Evolutionary conservation across 106 monocot genomes (phyloP).

Genomic region (Allium fistulosum): DNA sequence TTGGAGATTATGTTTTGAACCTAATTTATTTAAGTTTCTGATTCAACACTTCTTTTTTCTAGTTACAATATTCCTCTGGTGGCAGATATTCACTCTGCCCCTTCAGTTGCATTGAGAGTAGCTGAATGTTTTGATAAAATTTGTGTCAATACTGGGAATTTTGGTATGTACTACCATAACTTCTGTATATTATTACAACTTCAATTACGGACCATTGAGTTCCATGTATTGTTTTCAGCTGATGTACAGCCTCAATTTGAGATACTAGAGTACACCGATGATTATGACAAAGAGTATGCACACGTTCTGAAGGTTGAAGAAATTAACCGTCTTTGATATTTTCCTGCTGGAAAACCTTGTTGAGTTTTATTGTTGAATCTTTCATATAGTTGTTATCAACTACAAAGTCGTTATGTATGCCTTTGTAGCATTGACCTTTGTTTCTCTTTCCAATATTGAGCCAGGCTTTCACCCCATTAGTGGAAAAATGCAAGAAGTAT

Average conservation of each 20-base stretch:
- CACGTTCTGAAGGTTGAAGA: conserved; percentile 82
- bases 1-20: too few relatives aligned
- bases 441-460: not conserved
- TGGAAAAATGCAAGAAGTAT: conserved; percentile 98
- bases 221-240: conserved; percentile 36
- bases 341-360: not conserved
- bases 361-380: not conserved
- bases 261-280: conserved; percentile 75
- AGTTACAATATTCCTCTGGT: conserved; percentile 98
- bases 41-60: conserved; percentile 4
- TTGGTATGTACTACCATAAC: conserved; percentile 45
- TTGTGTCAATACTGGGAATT: conserved; percentile 98
- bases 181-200: not conserved
- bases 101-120: conserved; percentile 89
- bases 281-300: conserved; percentile 90
- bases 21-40: not conserved
- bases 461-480: conserved; percentile 92
- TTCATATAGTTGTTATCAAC: conserved; percentile 19
- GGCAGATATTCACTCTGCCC: conserved; percentile 99
- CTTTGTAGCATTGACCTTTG: not conserved
- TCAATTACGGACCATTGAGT: too few relatives aligned
- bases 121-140: conserved; percentile 99
- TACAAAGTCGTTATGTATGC: not conserved
- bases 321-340: not conserved
- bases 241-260: conserved; percentile 94